Conservation (phyloP, 2,329 filamentous ascomycete species). For the Fusarium anguioides region DNA sequence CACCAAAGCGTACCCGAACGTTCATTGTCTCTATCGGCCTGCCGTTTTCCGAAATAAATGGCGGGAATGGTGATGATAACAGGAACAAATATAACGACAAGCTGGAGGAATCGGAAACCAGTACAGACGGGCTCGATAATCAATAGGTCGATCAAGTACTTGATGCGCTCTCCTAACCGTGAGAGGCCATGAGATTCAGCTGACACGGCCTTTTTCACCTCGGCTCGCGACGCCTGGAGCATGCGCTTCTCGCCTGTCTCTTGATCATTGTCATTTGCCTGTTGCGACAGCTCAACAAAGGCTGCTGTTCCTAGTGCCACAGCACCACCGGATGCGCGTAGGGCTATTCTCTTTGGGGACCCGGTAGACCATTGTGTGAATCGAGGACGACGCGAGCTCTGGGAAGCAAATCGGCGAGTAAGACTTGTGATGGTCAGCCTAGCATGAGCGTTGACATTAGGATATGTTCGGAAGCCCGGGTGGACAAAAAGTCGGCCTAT, state of each 20-base stretch:
- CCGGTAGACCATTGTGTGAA: constrained; percentile 42
- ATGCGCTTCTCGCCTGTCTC: constrained; percentile 86
- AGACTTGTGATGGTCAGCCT: constrained; percentile 22
- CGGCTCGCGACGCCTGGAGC: constrained; percentile 82
- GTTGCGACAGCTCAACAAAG: constrained; percentile 68
- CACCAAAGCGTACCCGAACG: constrained; percentile 89
- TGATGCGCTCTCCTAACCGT: constrained; percentile 67
- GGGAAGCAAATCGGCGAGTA: constrained; percentile 42
- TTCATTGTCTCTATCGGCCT: constrained; percentile 76
- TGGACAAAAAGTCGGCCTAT: constrained; percentile 59
- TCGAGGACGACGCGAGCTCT: constrained; percentile 40
- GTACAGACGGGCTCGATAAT: constrained; percentile 90
- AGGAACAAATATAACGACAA: constrained; percentile 89
- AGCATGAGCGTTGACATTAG: constrained; percentile 27
- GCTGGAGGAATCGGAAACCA: constrained; percentile 85
- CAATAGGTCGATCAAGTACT: constrained; percentile 76
- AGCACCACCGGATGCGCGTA: constrained; percentile 56
- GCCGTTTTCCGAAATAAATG: constrained; percentile 80
- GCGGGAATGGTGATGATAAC: constrained; percentile 83
- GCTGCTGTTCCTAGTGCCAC: constrained; percentile 63
- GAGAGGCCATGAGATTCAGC: constrained; percentile 69
- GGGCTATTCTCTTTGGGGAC: constrained; percentile 42
- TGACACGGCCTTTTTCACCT: constrained; percentile 77
- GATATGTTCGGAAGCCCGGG: constrained; percentile 48
- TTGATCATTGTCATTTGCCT: constrained; percentile 60